phyloP scores from a whole-genome alignment of 2,329 filamentous ascomycete genomes.

The Xylariaceae sp. region DNA sequence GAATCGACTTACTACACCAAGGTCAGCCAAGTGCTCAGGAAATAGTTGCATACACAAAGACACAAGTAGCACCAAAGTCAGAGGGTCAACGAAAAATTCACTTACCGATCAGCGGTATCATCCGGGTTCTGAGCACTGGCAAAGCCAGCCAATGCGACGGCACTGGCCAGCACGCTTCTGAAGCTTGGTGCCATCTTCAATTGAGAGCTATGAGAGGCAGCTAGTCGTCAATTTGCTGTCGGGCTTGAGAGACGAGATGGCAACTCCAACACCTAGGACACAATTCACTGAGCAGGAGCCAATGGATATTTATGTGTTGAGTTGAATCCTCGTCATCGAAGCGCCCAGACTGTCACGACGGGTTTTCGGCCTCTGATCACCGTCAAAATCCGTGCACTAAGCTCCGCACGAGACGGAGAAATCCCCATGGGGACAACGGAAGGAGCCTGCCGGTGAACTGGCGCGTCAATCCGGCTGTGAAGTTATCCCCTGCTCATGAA shows the following conservation, averaged over 20 bases:
- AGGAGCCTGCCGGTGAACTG: constrained; percentile 8
- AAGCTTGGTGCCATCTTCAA: constrained; percentile 16
- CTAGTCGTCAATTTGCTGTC: not conserved
- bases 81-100: no score
- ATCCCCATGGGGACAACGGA: constrained; percentile 18
- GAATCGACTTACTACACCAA: constrained; percentile 10
- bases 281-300: not conserved
- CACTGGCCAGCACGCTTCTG: constrained; percentile 11
- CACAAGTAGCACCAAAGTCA: not conserved
- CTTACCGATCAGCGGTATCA: constrained; percentile 18
- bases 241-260: not conserved
- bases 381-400: constrained; percentile 9
- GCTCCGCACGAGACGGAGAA: constrained; percentile 9
- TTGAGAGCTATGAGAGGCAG: not conserved
- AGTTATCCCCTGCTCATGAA: not conserved
- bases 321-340: not conserved
- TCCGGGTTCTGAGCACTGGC: constrained; percentile 18
- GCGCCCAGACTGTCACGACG: not conserved
- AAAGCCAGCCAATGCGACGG: constrained; percentile 13
- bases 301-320: constrained; percentile 6
- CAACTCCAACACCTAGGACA: not conserved
- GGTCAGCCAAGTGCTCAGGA: constrained; percentile 4
- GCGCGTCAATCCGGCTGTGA: constrained; percentile 1
- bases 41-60: not conserved
- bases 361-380: constrained; percentile 2